Evolutionary conservation across 2,329 filamentous ascomycete species (phyloP), one percentile per base, ranked within the genome.

Genomic region (Penicillium sp.): DNA sequence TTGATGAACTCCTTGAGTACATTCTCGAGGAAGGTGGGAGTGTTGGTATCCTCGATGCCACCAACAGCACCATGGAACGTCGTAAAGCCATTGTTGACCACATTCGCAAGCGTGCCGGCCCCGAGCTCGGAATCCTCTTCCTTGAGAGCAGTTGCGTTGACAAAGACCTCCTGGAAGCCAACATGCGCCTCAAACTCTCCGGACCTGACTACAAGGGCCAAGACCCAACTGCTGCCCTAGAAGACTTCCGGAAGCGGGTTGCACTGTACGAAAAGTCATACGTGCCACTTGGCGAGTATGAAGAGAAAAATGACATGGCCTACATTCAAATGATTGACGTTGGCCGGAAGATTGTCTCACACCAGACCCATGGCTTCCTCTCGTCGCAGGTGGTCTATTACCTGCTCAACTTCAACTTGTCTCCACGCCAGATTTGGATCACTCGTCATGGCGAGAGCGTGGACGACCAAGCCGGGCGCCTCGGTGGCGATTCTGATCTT

Each of bases 281-380:
- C 62, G 84, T 91, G 5, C 88, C 93, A 0, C 76, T 98, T 1
- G 93, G 93, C 29, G 82, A 90, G 37, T 94, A 89, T 54, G 93
- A 98, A 66, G 93, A 98, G 70, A 79, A 86, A 24, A 80, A 94
- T 62, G 84, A 90, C 60, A 85, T 96, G 80, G 88, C 94, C 51
- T 98, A 95, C 65, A 94, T 98, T 54, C 89, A 88, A 75, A 95
- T 97, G 86, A 88, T 97, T 55, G 93, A 98, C 67, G 93, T 98
- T 3, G 93, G 93, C 37, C 83, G 91, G 52, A 98, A 98, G 70
- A 80, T 97, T 51, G 83, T 97, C 38, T 87, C 91, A 40, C 87
- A 95, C 66, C 87, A 93, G 53, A 83, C 96, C 51, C 86, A 86
- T 57, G 93, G 93, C 5, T 98, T 98, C 68, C 77, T 98, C 42